Conservation (phyloP, 164 flowering plant species). For the Chimonanthus praecox region DNA sequence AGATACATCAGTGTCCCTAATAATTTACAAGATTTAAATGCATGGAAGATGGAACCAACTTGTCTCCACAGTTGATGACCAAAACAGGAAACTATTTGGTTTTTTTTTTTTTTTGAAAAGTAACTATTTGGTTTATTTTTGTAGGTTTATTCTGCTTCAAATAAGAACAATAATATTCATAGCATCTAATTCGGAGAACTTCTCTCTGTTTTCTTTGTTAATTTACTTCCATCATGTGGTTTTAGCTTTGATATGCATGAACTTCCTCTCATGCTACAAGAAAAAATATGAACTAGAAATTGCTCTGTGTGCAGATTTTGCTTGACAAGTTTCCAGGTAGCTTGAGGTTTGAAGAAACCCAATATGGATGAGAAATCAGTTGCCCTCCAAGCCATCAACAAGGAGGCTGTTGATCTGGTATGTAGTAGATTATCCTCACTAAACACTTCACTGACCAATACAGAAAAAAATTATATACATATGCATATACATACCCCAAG, state of each 20-base stretch:
- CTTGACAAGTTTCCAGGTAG: constrained; percentile 4
- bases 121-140: too few species aligned
- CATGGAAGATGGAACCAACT: too few species aligned
- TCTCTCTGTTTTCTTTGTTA: too few species aligned
- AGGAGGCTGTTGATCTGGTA: constrained; percentile 69
- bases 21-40: too few species aligned
- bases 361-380: constrained; percentile 39
- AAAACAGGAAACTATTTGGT: too few species aligned
- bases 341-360: constrained; percentile 13
- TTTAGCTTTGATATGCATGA: background rate
- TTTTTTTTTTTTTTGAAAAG: too few species aligned
- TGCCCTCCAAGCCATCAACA: constrained; percentile 41
- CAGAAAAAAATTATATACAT: background rate
- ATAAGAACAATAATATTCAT: too few species aligned
- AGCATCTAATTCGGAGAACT: too few species aligned
- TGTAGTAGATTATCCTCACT: background rate
- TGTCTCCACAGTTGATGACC: too few species aligned
- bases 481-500: too few species aligned
- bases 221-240: background rate
- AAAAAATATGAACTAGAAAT: constrained; percentile 1
- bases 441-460: background rate
- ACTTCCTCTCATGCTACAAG: constrained; percentile 2
- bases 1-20: too few species aligned
- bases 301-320: constrained; percentile 5
- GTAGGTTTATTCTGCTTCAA: too few species aligned